These are phyloP conservation scores for Pholiota conissans DNA, from an alignment of 768 basidiomycete genomes.

Conservation along the genomic window DNA sequence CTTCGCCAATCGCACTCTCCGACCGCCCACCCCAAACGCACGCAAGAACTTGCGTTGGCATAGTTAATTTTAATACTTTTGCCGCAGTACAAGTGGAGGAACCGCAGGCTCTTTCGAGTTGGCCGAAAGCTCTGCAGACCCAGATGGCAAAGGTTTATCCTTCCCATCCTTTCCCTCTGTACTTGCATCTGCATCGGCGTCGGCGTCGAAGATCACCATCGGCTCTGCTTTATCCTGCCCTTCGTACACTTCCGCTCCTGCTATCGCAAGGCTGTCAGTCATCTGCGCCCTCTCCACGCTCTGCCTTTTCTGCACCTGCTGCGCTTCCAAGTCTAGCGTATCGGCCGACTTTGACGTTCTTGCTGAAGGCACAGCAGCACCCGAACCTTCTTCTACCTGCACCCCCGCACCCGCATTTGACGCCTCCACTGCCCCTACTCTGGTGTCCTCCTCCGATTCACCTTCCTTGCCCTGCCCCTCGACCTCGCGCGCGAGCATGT, in stretches of 20 bases:
- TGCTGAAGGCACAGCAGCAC: not conserved
- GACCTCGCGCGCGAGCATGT: slow-evolving; percentile 75
- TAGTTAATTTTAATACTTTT: not conserved
- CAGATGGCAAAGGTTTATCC: not conserved
- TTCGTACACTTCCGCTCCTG: not conserved
- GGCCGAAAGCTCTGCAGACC: not conserved
- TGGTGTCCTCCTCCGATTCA: no score
- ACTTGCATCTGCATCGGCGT: not conserved
- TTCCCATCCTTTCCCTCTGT: not conserved
- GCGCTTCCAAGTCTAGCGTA: not conserved
- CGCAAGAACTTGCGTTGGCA: no score
- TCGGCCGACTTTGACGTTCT: not conserved
- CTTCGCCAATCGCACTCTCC: no score
- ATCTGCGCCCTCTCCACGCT: not conserved
- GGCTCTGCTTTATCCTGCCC: not conserved
- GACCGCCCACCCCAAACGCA: no score
- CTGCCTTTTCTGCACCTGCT: no score
- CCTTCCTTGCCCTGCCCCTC: slow-evolving; percentile 45
- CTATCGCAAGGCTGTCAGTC: not conserved
- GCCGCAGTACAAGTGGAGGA: not conserved
- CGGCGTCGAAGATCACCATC: not conserved
- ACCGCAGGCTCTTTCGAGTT: not conserved
- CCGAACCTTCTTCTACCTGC: not conserved
- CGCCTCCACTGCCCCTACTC: not conserved
- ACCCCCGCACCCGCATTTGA: not conserved